phyloP scores from a whole-genome alignment of 352 stramenopile species.

The Globisporangium spinosum region DNA sequence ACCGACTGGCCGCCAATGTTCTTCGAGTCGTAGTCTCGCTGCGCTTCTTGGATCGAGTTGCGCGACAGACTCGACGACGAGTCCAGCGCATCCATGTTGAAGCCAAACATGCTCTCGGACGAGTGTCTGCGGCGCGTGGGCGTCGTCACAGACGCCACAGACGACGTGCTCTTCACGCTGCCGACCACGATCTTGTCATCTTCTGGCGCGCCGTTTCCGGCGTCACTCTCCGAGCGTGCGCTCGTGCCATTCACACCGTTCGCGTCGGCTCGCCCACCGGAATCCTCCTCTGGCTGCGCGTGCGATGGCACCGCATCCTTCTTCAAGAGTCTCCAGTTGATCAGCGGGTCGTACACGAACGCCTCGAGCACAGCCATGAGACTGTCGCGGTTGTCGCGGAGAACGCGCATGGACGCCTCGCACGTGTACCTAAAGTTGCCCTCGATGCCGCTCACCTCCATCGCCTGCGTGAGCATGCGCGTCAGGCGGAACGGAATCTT shows the following conservation, averaged over 20 bases:
- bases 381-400: constrained; percentile 98
- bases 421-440: constrained; percentile 99
- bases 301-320: constrained; percentile 78
- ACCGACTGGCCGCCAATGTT: constrained; percentile 49
- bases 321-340: constrained; percentile 97
- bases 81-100: constrained; percentile 62
- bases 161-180: constrained; percentile 63
- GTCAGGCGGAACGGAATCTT: constrained; percentile 99
- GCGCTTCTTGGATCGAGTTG: constrained; percentile 60
- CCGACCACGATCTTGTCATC: constrained; percentile 35
- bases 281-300: constrained; percentile 54
- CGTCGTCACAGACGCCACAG: constrained; percentile 29
- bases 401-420: constrained; percentile 96
- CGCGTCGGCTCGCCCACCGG: constrained; percentile 5
- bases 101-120: constrained; percentile 60
- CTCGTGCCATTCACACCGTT: constrained; percentile 9
- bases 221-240: constrained; percentile 3
- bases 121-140: constrained; percentile 53
- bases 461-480: constrained; percentile 97
- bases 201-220: constrained; percentile 5
- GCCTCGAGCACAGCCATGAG: constrained; percentile 99
- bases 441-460: constrained; percentile 99
- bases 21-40: constrained; percentile 49
- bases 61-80: constrained; percentile 39
- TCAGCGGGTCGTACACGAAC: constrained; percentile 99